Base-by-base conservation (phyloP, 768 basidiomycete species). In the Boletus rubroflammeus region DNA sequence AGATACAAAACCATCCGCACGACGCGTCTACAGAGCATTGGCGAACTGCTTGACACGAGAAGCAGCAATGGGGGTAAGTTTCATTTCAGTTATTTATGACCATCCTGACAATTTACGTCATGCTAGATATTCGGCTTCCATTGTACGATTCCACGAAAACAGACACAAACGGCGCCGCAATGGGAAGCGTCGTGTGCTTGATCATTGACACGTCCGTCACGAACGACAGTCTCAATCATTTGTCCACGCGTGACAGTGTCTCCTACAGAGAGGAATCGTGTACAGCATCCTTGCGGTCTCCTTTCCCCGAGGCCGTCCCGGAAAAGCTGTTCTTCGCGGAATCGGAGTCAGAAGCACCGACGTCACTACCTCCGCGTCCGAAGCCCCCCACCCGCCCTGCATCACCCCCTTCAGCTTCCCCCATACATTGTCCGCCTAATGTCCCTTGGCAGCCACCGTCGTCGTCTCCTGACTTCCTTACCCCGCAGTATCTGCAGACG, bases 71-170 rank as follows among this genome's bases (percentile, higher is more conserved):
- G 65, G 53, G 66, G 67, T 51, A 59, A 51, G 67, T 57, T 63
- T 68, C 67, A 67, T 69, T 66, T 67, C 32, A 65, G 59, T 47
- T 57, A 57, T 59, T 63, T 64, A 63, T 68, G 61, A 61, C 59
- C 50, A 15, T 61, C 54, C 59, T 69, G 28, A 65, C 47, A 50
- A 32, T 65, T 68, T 68, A 68, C 67, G 67, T 68, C 65, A 65
- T 39, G 36, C 28, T 42, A 68, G 67, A 34, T n/a, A 49, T 68
- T 35, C 66, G 53, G 25, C 67, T 68, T 68, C 67, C 67, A 69
- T 69, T 68, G 61, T 68, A 61, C 54, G 60, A 67, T 61, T 61
- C 63, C 62, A 63, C 58, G 45, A 69, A 49, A 67, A 52, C 67
- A 56, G 66, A 68, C 57, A 21, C 53, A 63, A 63, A 57, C 63